A percentile compares a stretch with the other conserved stretches of the same genome.
Conservation (phyloP, 2,329 filamentous ascomycete species). For the Acrodontium crateriforme region DNA sequence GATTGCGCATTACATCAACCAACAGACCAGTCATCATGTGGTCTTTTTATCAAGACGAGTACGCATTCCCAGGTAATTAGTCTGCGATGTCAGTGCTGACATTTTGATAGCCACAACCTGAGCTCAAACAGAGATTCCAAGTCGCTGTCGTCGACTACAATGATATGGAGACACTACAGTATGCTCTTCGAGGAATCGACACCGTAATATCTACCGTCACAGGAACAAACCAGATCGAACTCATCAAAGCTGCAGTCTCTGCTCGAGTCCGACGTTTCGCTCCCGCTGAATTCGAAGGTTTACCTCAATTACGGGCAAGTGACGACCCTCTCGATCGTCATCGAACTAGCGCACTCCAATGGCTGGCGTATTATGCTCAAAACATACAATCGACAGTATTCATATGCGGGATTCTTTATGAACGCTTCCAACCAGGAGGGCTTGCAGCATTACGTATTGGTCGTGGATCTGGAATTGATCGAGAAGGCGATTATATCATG, state of each 20-base stretch:
- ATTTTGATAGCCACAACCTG: conserved; percentile 36
- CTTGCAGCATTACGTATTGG: conserved; percentile 48
- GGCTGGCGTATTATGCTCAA: conserved; percentile 41
- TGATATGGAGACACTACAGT: conserved; percentile 43
- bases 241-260: conserved; percentile 57
- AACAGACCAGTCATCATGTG: conserved; percentile 50
- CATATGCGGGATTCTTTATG: conserved; percentile 62
- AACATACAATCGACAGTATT: conserved; percentile 57
- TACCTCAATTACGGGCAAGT: conserved; percentile 39
- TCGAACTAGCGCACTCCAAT: conserved; percentile 41
- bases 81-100: conserved; percentile 9
- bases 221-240: conserved; percentile 50
- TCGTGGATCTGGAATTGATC: conserved; percentile 31
- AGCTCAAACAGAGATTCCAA: conserved; percentile 48
- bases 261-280: conserved; percentile 55
- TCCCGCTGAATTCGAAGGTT: conserved; percentile 63
- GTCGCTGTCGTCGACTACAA: conserved; percentile 56
- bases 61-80: conserved; percentile 17
- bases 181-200: conserved; percentile 57
- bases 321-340: conserved; percentile 49
- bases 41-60: conserved; percentile 57
- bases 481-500: conserved; percentile 52
- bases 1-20: conserved; percentile 45
- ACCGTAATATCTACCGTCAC: conserved; percentile 62
- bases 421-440: conserved; percentile 56